Evolutionary conservation across 2,329 filamentous ascomycete species (phyloP), one percentile per base, ranked within the genome.

Genomic region (Colletotrichum coccodes): DNA sequence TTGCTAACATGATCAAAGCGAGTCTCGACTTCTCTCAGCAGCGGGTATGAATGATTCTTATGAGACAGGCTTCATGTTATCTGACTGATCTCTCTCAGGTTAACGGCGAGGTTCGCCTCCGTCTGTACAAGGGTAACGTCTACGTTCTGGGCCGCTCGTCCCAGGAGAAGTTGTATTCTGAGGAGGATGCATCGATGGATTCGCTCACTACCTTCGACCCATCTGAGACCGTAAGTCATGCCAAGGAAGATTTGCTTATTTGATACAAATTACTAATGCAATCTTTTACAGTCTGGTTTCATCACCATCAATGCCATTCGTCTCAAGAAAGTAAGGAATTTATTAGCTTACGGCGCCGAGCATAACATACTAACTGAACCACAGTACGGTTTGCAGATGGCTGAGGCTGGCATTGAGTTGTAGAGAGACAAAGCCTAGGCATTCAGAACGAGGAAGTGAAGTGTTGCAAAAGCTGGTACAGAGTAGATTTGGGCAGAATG

Each of bases 301-400:
- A 90, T 95, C 76, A 86, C 85, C 60, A 90, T 94, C 74, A 86
- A 95, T 76, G 88, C 88, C 71, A 92, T 92, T 72, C 84, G 88
- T 50, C 81, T 92, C 57, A 83, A 89, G 81, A 91, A 81, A 74
- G 65, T 60, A 68, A n/a, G 65, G 38, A 1, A 36, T 1, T n/a
- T n/a, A n/a, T n/a, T n/a, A n/a, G n/a, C n/a, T n/a, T n/a, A n/a
- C n/a, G n/a, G n/a, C n/a, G n/a, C n/a, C n/a, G n/a, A n/a, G n/a
- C n/a, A n/a, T n/a, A n/a, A n/a, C 7, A 26, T 23, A 8, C 61
- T 68, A 11, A 68, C n/a, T 34, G 2, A 2, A 1, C 5, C 0
- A 46, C 7, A 87, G 80, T 86, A 83, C 68, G 83, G 84, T 54
- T 73, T 76, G 3, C 75, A 76, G 62, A 81, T 82, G 78, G 78